These are phyloP conservation scores for Trichosporon sp. DNA, from an alignment of 1,284 basidiomycete genomes.

Conservation along the genomic window DNA sequence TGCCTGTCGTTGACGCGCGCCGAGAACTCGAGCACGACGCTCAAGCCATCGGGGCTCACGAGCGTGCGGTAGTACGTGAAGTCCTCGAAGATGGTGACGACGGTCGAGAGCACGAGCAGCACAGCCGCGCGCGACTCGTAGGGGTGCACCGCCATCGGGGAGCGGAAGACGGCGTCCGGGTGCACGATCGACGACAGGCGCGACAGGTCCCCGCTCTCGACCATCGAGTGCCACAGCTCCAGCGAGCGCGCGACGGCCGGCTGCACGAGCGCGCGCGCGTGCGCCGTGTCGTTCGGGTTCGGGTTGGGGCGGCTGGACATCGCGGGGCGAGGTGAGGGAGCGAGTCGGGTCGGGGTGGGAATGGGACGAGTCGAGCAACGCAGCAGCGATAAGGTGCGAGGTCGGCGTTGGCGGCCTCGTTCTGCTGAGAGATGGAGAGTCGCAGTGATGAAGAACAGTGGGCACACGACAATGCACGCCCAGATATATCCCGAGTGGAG, in stretches of 20 bases:
- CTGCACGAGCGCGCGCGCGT: not conserved
- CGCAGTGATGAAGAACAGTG: no score
- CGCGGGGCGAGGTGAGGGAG: not conserved
- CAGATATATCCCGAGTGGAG: no score
- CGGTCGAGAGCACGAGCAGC: slow-evolving; percentile 14
- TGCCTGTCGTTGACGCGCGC: slow-evolving; percentile 13
- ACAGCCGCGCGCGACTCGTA: slow-evolving; percentile 16
- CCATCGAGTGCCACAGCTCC: slow-evolving; percentile 17
- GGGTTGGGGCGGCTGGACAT: not conserved
- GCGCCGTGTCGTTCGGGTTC: not conserved
- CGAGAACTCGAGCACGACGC: slow-evolving; percentile 20
- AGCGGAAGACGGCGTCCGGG: slow-evolving; percentile 20
- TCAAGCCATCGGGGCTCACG: slow-evolving; percentile 11
- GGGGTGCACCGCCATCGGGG: slow-evolving; percentile 11
- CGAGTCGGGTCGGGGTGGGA: not conserved
- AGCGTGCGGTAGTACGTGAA: slow-evolving; percentile 21
- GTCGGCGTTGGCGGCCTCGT: no score
- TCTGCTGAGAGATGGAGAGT: no score
- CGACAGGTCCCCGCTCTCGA: slow-evolving; percentile 8
- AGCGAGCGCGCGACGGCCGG: slow-evolving; percentile 14
- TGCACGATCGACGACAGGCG: slow-evolving; percentile 13
- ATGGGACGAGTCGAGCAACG: no score
- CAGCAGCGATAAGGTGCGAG: no score
- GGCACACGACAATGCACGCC: no score
- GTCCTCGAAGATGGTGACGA: slow-evolving; percentile 17